A percentile compares a stretch with the other conserved stretches of the same genome.
Evolutionary conservation across 345 rosid species (phyloP).

Genomic region (Arabis alpina): DNA sequence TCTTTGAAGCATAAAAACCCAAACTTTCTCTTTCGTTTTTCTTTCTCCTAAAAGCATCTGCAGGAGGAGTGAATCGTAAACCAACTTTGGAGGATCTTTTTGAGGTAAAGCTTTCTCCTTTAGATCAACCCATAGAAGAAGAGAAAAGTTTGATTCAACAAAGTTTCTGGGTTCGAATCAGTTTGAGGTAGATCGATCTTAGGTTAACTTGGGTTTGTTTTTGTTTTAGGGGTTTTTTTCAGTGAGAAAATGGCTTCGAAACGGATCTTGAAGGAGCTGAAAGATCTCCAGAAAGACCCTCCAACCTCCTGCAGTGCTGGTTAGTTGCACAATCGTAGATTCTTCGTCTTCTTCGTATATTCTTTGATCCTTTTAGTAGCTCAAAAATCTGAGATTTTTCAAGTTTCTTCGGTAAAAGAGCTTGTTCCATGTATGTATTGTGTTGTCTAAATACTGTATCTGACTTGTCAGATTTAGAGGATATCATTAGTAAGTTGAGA

Average conservation of each 20-base stretch:
- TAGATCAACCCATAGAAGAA: neutral
- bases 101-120: slow-evolving; percentile 26
- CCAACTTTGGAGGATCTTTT: slow-evolving; percentile 25
- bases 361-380: neutral
- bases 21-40: slow-evolving; percentile 7
- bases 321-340: slow-evolving; percentile 7
- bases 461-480: neutral
- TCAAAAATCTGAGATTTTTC: neutral
- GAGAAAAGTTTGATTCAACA: neutral
- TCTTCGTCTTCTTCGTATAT: neutral
- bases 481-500: too few species aligned
- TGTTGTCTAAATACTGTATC: neutral
- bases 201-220: slow-evolving; percentile 11
- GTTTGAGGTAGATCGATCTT: slow-evolving; percentile 13
- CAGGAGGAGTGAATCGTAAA: slow-evolving; percentile 26
- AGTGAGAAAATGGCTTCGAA: slow-evolving; percentile 56
- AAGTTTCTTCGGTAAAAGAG: neutral
- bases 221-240: slow-evolving; percentile 8
- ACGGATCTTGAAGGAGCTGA: slow-evolving; percentile 66
- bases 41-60: slow-evolving; percentile 29
- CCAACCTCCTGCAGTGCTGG: slow-evolving; percentile 72
- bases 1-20: slow-evolving; percentile 15
- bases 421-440: neutral
- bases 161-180: neutral
- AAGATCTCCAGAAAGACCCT: slow-evolving; percentile 70